These are phyloP conservation scores for Exophiala lecanii-corni DNA, from an alignment of 2,329 filamentous ascomycete species.

Conservation along the genomic window DNA sequence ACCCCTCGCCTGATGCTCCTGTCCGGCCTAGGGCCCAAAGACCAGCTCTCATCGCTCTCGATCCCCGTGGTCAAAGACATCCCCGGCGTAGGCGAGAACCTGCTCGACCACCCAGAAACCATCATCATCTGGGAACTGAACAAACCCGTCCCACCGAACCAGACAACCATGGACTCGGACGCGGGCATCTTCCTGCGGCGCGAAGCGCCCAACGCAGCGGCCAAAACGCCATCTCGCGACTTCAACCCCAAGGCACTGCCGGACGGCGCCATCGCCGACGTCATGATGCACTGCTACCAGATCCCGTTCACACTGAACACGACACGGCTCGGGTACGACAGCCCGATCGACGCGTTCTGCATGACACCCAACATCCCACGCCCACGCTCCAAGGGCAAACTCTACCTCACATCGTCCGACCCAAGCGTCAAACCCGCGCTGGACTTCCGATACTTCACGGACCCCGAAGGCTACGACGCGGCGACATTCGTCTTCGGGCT, in stretches of 20 bases:
- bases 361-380: slow-evolving; percentile 91
- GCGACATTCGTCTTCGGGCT: slow-evolving; percentile 74
- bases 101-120: slow-evolving; percentile 61
- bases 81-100: slow-evolving; percentile 60
- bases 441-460: slow-evolving; percentile 87
- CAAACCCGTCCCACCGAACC: slow-evolving; percentile 68
- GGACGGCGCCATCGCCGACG: slow-evolving; percentile 72
- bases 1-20: slow-evolving; percentile 65
- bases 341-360: slow-evolving; percentile 74
- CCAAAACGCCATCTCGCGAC: slow-evolving; percentile 36
- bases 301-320: slow-evolving; percentile 91
- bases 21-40: slow-evolving; percentile 49
- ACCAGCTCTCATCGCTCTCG: slow-evolving; percentile 47
- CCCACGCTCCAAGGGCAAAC: slow-evolving; percentile 68
- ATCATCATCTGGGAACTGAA: slow-evolving; percentile 77
- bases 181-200: slow-evolving; percentile 83
- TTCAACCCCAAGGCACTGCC: slow-evolving; percentile 48
- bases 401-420: slow-evolving; percentile 73
- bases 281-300: slow-evolving; percentile 98
- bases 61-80: slow-evolving; percentile 57
- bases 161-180: slow-evolving; percentile 89
- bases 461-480: slow-evolving; percentile 78
- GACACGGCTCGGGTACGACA: slow-evolving; percentile 68
- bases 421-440: slow-evolving; percentile 74
- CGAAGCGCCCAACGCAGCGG: slow-evolving; percentile 64